Conservation (phyloP, 768 basidiomycete genomes). For the Termitomyces sp. region DNA sequence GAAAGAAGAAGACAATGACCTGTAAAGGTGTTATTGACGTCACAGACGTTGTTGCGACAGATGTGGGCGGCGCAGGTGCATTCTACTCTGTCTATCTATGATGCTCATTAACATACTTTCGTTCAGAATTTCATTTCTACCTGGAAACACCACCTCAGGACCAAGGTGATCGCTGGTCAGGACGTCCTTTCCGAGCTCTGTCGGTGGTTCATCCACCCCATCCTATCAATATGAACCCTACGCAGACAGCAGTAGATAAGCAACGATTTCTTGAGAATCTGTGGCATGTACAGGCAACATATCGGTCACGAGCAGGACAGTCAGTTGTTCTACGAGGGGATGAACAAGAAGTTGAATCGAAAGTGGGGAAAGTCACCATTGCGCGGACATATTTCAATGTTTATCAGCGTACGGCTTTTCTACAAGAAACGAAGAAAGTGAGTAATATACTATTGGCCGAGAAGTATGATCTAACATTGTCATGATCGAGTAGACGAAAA, state of each 20-base stretch:
- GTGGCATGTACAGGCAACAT: conserved; percentile 84
- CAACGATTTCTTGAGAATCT: conserved; percentile 83
- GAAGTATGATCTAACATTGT: conserved; percentile 3
- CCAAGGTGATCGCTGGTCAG: conserved; percentile 84
- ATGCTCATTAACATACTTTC: not conserved
- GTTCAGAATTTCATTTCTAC: conserved; percentile 78
- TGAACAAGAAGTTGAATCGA: conserved; percentile 73
- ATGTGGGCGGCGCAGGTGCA: conserved; percentile 82
- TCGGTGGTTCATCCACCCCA: conserved; percentile 76
- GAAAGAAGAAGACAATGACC: conserved; percentile 75
- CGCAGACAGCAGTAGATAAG: conserved; percentile 64
- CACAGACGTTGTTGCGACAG: conserved; percentile 79
- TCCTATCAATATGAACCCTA: conserved; percentile 63
- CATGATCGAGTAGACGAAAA: conserved; percentile 62
- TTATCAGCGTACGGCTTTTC: conserved; percentile 77
- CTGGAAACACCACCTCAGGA: conserved; percentile 81
- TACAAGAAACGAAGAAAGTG: conserved; percentile 81
- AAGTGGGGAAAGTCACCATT: conserved; percentile 54
- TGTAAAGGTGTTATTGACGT: conserved; percentile 86
- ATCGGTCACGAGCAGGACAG: conserved; percentile 68
- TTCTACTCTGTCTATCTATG: conserved; percentile 2
- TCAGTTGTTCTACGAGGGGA: conserved; percentile 70
- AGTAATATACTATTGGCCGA: conserved; percentile 8
- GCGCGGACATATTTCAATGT: conserved; percentile 90
- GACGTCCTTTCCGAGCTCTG: conserved; percentile 78